Evolutionary conservation across 768 basidiomycete genomes (phyloP).

Genomic region (Lyophyllum decastes): DNA sequence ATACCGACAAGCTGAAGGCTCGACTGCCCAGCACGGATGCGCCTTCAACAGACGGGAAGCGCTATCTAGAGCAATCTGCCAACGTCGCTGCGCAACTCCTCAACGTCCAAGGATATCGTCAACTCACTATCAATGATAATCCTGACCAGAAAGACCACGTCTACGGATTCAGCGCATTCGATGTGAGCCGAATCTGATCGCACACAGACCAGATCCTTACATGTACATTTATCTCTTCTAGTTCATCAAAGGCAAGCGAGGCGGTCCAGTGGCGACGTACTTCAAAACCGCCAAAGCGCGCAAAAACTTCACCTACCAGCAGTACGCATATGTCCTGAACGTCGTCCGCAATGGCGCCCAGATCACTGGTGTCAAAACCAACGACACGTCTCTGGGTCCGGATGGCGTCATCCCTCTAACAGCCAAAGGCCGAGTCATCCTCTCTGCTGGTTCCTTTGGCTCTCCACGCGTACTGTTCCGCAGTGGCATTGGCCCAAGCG

Average conservation of each 20-base stretch:
- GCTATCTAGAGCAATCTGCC: conserved; percentile 54
- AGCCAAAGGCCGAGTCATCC: conserved; percentile 58
- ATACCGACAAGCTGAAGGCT: conserved; percentile 47
- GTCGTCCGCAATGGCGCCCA: conserved; percentile 57
- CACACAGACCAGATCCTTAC: neutral
- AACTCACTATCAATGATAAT: conserved; percentile 56
- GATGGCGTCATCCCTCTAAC: conserved; percentile 57
- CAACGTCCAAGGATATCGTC: conserved; percentile 47
- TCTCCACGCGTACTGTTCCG: conserved; percentile 59
- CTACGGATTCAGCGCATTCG: conserved; percentile 53
- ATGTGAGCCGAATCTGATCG: conserved; percentile 24
- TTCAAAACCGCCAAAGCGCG: conserved; percentile 56
- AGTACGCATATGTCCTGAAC: conserved; percentile 48
- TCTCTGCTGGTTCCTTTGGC: conserved; percentile 59
- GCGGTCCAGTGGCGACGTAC: conserved; percentile 62
- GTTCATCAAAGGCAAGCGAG: conserved; percentile 49
- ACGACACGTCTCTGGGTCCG: conserved; percentile 57
- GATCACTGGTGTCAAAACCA: conserved; percentile 62
- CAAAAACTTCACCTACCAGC: conserved; percentile 50
- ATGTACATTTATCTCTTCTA: conserved; percentile 9
- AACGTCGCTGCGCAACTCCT: conserved; percentile 47
- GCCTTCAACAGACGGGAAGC: conserved; percentile 60
- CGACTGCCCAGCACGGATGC: conserved; percentile 59
- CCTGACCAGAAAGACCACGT: conserved; percentile 60
- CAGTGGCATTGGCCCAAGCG: conserved; percentile 61